Conservation (phyloP, 2,329 filamentous ascomycete genomes). For the Ophiocordyceps sinensis region DNA sequence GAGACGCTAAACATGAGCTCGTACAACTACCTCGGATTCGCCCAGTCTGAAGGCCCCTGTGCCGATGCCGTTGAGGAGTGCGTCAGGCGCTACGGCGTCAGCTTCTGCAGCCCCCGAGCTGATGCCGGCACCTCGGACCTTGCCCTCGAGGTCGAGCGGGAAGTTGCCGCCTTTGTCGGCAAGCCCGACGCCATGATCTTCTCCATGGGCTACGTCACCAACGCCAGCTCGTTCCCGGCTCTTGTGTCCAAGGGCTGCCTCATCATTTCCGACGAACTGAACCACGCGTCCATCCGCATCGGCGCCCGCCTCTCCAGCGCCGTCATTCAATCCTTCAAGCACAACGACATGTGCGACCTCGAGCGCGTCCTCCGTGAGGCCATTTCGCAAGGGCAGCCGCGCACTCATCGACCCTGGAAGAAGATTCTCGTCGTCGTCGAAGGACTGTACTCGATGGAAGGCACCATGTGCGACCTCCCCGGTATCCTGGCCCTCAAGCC, state of each 20-base stretch:
- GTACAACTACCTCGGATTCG: slow-evolving; percentile 98
- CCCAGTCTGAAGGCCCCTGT: slow-evolving; percentile 92
- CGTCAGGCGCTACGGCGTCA: slow-evolving; percentile 74
- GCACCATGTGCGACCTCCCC: slow-evolving; percentile 96
- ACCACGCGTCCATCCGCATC: slow-evolving; percentile 94
- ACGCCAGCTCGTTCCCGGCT: slow-evolving; percentile 82
- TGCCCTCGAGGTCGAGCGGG: slow-evolving; percentile 73
- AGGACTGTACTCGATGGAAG: slow-evolving; percentile 98
- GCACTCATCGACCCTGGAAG: slow-evolving; percentile 98
- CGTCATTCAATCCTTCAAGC: slow-evolving; percentile 91
- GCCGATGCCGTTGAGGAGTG: slow-evolving; percentile 83
- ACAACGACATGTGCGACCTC: slow-evolving; percentile 86
- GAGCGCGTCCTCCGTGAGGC: slow-evolving; percentile 78
- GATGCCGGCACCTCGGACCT: slow-evolving; percentile 83
- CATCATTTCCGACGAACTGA: slow-evolving; percentile 92
- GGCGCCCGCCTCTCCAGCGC: slow-evolving; percentile 88
- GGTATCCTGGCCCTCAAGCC: slow-evolving; percentile 75
- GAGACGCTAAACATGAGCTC: slow-evolving; percentile 98
- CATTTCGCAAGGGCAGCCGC: slow-evolving; percentile 91
- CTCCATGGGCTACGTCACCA: slow-evolving; percentile 98
- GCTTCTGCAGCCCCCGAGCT: slow-evolving; percentile 63
- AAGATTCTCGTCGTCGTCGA: slow-evolving; percentile 96
- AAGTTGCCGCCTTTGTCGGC: slow-evolving; percentile 82
- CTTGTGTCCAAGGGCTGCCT: slow-evolving; percentile 86
- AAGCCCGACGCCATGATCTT: slow-evolving; percentile 94